Conservation (phyloP, 176 grass and related monocot genomes). For the Musa itinerans region DNA sequence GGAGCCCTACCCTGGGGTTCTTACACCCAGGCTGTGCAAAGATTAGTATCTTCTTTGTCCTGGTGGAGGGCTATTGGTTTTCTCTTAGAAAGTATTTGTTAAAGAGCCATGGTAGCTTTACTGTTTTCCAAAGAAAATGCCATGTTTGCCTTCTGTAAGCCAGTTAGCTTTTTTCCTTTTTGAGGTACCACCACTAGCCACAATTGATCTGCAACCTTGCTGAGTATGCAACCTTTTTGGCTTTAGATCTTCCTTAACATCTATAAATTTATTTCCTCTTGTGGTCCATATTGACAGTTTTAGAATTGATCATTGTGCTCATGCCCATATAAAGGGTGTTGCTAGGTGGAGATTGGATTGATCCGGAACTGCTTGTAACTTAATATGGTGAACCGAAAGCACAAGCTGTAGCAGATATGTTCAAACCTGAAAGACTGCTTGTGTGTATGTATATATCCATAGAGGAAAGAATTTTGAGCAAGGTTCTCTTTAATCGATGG, state of each 20-base stretch:
- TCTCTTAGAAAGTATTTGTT: background rate
- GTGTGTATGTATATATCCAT: background rate
- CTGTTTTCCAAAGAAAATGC: constrained; percentile 3
- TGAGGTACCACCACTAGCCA: background rate
- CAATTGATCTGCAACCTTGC: background rate
- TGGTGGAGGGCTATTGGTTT: constrained; percentile 19
- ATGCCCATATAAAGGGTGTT: too few species aligned
- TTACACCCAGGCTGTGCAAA: too few species aligned
- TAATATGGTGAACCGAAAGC: background rate
- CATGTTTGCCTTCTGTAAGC: background rate
- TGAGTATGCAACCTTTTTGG: background rate
- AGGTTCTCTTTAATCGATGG: background rate
- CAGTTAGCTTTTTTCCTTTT: background rate
- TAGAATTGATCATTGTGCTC: background rate
- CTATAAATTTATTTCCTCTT: background rate
- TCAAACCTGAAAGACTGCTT: background rate
- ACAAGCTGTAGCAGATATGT: background rate
- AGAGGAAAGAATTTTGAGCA: background rate
- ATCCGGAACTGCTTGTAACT: background rate
- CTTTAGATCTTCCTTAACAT: background rate
- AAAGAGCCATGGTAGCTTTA: background rate
- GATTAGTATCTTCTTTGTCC: constrained; percentile 68
- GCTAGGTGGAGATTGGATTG: too few species aligned
- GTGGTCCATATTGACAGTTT: background rate
- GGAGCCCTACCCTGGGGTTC: too few species aligned